Base-by-base conservation (phyloP, 441 rosid genomes). In the California macrophylla region DNA sequence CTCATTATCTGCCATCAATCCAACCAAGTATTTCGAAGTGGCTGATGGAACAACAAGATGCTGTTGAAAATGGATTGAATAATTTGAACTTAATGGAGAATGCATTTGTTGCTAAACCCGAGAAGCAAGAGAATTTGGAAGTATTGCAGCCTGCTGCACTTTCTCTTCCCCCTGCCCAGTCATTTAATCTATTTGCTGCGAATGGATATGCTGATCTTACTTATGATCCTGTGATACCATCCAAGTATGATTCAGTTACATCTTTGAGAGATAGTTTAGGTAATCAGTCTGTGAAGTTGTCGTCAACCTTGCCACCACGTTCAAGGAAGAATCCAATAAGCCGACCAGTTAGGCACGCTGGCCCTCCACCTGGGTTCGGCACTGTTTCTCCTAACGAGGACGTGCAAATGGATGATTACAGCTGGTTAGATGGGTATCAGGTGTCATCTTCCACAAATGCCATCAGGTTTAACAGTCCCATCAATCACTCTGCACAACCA, bases 351-450 rank as follows among this genome's bases (percentile, higher is more conserved):
- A 71, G 74, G 40, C 69, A 71, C 47, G 24, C n/a, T 71, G 74
- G 74, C 16, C 74, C 74, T 2, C 74, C 74, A 16, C 74, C 74
- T 64, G 74, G 74, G 40, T 71, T 71, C 66, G 30, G 20, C n/a
- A 25, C 69, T 71, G 74, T 64, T 64, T 67, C 69, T 47, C 65
- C 60, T 20, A 47, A 16, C 64, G 66, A 66, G 69, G 23, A 47
- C 20, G n/a, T 47, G 74, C 45, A 71, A 28, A 21, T 71, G 74
- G 74, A 71, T 21, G 64, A 71, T 63, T 71, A 71, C 54, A 71
- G 74, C 47, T 71, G 74, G 74, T 71, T 71, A 60, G 69, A 64
- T 71, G 74, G 74, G 64, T 64, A 42, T 45, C 74, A 64, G 74
- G 50, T 71, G 64, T n/a, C 69, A 12, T 52, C 69, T 47, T 71